These are phyloP conservation scores for Boletus austroedulis DNA, from an alignment of 1,284 basidiomycete species.

Conservation along the genomic window DNA sequence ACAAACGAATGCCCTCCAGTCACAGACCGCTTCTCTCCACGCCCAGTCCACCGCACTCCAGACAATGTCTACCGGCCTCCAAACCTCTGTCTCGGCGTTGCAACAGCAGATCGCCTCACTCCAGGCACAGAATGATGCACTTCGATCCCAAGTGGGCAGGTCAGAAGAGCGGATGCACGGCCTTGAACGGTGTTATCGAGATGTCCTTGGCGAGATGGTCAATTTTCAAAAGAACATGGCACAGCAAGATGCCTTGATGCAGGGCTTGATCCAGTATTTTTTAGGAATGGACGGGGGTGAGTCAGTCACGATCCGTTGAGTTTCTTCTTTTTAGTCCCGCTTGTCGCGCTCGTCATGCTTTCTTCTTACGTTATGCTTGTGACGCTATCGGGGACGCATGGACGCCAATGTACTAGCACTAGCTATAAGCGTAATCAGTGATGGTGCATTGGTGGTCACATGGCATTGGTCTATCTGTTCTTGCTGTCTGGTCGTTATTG, in stretches of 20 bases:
- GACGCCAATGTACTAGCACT: too few species aligned
- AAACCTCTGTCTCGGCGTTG: conserved; percentile 24
- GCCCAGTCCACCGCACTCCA: conserved; percentile 30
- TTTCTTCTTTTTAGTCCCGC: background rate
- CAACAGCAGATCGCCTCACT: conserved; percentile 28
- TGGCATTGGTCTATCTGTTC: too few species aligned
- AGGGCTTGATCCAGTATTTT: conserved; percentile 79
- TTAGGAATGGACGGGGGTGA: conserved; percentile 66
- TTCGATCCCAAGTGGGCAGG: conserved; percentile 58
- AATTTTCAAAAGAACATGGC: conserved; percentile 82
- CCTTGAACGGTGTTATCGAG: conserved; percentile 75
- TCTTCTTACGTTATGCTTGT: too few species aligned
- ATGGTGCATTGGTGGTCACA: too few species aligned
- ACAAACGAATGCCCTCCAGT: conserved; percentile 29
- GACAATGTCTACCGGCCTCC: conserved; percentile 28
- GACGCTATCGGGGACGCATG: background rate
- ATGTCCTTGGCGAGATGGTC: conserved; percentile 78
- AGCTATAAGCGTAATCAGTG: too few species aligned
- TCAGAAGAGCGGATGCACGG: conserved; percentile 53
- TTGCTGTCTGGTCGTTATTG: too few species aligned
- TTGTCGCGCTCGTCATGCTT: background rate
- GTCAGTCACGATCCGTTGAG: conserved; percentile 20
- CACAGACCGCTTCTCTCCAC: conserved; percentile 32
- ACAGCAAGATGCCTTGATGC: conserved; percentile 83
- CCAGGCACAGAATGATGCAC: conserved; percentile 32